Conservation (phyloP, 148 eudicot genomes). For the Drosera capensis region DNA sequence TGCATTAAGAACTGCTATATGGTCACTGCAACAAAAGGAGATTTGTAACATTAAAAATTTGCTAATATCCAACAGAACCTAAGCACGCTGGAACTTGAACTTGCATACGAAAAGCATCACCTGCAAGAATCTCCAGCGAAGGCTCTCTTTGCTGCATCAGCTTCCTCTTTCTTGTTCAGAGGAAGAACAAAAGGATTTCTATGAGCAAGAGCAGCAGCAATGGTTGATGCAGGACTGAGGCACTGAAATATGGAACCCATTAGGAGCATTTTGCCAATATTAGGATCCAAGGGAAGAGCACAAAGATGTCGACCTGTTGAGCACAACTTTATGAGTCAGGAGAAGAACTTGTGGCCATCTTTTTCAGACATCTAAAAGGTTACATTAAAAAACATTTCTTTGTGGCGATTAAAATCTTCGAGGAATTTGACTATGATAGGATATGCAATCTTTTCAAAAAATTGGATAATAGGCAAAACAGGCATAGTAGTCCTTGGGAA, state of each 20-base stretch:
- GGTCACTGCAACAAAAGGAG: constrained; percentile 52
- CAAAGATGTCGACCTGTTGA: constrained; percentile 75
- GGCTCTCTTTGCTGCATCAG: constrained; percentile 87
- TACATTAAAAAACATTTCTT: too few relatives aligned
- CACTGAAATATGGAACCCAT: constrained; percentile 95
- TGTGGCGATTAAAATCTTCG: too few relatives aligned
- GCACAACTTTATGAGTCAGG: background rate
- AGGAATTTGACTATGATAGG: too few relatives aligned
- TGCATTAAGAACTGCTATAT: constrained; percentile 94
- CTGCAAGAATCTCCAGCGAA: constrained; percentile 99
- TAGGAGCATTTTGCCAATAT: constrained; percentile 96
- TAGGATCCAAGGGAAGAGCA: constrained; percentile 76
- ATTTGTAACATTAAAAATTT: background rate
- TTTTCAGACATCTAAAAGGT: too few relatives aligned
- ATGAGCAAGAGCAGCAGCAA: constrained; percentile 94
- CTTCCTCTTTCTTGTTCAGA: constrained; percentile 77
- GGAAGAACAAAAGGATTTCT: constrained; percentile 96
- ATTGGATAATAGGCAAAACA: too few relatives aligned
- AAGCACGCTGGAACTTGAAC: background rate
- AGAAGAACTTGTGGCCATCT: too few relatives aligned
- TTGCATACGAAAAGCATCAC: constrained; percentile 14
- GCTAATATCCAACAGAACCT: background rate
- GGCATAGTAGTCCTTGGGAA: too few relatives aligned
- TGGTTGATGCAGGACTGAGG: constrained; percentile 71
- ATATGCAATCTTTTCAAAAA: too few relatives aligned